These are phyloP conservation scores for Pseudozyma tsukubaensis DNA, from an alignment of 1,284 basidiomycete species.

Conservation along the genomic window DNA sequence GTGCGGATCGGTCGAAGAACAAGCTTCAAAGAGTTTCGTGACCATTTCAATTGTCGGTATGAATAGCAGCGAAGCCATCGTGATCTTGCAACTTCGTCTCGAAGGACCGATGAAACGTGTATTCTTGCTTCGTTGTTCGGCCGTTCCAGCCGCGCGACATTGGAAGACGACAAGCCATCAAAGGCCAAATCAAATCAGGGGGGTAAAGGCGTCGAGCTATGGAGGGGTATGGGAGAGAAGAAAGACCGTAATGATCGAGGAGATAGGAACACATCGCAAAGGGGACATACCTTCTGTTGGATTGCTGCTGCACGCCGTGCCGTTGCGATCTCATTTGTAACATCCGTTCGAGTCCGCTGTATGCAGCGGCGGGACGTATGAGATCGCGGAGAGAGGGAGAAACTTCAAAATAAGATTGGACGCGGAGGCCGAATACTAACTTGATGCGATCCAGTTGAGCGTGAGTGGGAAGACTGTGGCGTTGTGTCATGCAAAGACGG, in stretches of 20 bases:
- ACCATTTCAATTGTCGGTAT: too few relatives aligned
- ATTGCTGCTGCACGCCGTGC: conserved; percentile 6
- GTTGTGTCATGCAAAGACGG: neutral
- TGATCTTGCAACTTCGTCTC: neutral
- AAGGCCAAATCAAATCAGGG: conserved; percentile 42
- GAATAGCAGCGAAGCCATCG: neutral
- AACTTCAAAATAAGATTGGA: conserved; percentile 25
- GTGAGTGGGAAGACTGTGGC: conserved; percentile 61
- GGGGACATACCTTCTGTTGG: conserved; percentile 33
- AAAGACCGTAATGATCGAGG: conserved; percentile 20
- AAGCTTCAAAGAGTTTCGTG: neutral
- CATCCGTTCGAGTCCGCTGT: conserved; percentile 49
- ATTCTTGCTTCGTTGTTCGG: conserved; percentile 1
- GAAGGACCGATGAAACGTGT: neutral
- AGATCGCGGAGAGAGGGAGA: neutral
- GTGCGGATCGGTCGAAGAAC: neutral
- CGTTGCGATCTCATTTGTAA: conserved; percentile 1
- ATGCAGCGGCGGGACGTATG: conserved; percentile 36
- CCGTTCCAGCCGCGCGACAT: conserved; percentile 1
- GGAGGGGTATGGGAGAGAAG: conserved; percentile 8
- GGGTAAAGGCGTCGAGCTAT: conserved; percentile 38
- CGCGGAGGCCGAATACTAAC: conserved; percentile 54
- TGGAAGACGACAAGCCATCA: conserved; percentile 13
- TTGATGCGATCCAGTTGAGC: conserved; percentile 68
- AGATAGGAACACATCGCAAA: conserved; percentile 13